Base-by-base conservation (phyloP, 805 yeast species). In the Diddensiella caesifluorescens region DNA sequence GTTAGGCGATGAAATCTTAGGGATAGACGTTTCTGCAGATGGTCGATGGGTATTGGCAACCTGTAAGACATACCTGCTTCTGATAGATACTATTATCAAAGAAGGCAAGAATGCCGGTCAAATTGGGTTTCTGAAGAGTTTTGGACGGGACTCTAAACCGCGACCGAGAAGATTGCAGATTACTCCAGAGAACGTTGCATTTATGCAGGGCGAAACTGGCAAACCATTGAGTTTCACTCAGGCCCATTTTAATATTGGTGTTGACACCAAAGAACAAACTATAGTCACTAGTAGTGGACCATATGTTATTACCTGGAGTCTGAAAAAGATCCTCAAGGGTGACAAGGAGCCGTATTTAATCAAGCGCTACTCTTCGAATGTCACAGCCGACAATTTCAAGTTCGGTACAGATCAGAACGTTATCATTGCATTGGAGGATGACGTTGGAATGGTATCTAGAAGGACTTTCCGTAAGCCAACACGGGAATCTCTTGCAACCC, bases 1-100 rank as follows among this genome's bases (percentile, higher is more conserved):
- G 0, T 65, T 87, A 28, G 95, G 95, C 20, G 94, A 87, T 52
- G 67, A 77, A 2, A 75, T 83, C 38, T 63, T 71, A 29, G 83
- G 83, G 18, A 52, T 84, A 15, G 89, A 83, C 45, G 77, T 75
- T 1, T 78, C 94, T 4, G 75, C 82, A 16, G 89, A 83, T 58
- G 95, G 95, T 46, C 70, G 76, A 51, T 88, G 87, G 82, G 55
- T 87, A 31, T 65, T 88, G 45, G 92, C 88, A 1, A 88, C 95
- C 0, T 84, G 90, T 65, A 69, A 72, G 53, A 74, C 77, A 1
- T 84, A 83, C 55, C 63, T 88, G 47, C 65, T 88, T 41, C 69
- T 88, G 34, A 69, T 86, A 46, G 92, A 87, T 61, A 67, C 79
- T 10, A 65, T 70, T 29, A 77, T 82, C 44, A 77, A 75, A 44